phyloP scores from a whole-genome alignment of 1,139 yeast species.

The Kodamaea anthophila region DNA sequence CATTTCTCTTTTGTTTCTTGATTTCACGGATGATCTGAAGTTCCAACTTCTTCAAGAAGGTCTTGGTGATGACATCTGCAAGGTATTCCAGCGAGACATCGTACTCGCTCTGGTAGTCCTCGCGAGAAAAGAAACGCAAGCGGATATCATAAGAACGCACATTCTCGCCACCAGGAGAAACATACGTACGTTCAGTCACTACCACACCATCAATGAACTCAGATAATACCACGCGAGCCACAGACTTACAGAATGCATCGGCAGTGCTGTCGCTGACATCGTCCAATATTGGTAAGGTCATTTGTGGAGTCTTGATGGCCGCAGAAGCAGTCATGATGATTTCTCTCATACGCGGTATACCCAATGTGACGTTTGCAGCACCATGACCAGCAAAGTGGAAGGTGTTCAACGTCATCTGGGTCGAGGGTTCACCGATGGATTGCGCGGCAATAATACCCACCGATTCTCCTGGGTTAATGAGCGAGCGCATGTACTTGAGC shows the following conservation, averaged over 20 bases:
- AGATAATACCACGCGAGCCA: conserved; percentile 77
- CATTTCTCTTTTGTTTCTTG: conserved; percentile 66
- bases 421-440: conserved; percentile 98
- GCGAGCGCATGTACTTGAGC: conserved; percentile 93
- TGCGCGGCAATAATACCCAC: conserved; percentile 98
- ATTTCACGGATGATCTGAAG: conserved; percentile 70
- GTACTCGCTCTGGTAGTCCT: conserved; percentile 81
- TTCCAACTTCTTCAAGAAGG: conserved; percentile 70
- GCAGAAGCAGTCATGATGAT: conserved; percentile 98
- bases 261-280: conserved; percentile 85
- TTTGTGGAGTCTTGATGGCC: conserved; percentile 93
- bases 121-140: conserved; percentile 67
- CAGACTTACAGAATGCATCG: conserved; percentile 87
- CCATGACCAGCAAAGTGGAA: conserved; percentile 99
- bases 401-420: conserved; percentile 98
- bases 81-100: conserved; percentile 79
- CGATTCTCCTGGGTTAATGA: conserved; percentile 94
- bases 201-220: conserved; percentile 82
- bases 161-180: conserved; percentile 41
- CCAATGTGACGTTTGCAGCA: conserved; percentile 98
- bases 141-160: conserved; percentile 72
- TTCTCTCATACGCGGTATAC: conserved; percentile 99
- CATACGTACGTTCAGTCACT: conserved; percentile 84
- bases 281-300: conserved; percentile 79
- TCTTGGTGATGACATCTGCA: conserved; percentile 58